phyloP scores from a whole-genome alignment of 2,329 filamentous ascomycete species.

The Chrysosphaeria jannelii region DNA sequence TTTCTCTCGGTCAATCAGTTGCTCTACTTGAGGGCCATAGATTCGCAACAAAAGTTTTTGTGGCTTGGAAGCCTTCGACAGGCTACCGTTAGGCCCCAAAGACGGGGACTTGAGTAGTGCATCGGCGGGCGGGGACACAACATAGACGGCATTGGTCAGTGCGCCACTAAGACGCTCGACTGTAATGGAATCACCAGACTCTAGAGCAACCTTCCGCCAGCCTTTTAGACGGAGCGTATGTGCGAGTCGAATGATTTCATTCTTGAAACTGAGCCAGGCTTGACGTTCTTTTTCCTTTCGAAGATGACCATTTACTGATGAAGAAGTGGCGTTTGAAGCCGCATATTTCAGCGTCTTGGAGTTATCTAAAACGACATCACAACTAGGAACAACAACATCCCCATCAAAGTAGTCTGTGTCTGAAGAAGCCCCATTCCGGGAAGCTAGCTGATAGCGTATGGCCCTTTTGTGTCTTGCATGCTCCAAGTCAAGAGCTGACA shows the following conservation, averaged over 20 bases:
- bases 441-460: constrained; percentile 11
- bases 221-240: constrained; percentile 78
- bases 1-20: constrained; percentile 77
- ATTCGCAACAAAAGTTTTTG: constrained; percentile 62
- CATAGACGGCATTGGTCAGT: constrained; percentile 87
- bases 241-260: constrained; percentile 62
- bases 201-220: constrained; percentile 59
- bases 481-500: constrained; percentile 21
- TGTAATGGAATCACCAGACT: constrained; percentile 33
- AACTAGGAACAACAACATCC: constrained; percentile 58
- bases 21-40: constrained; percentile 83
- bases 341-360: constrained; percentile 55
- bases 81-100: constrained; percentile 10
- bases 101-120: no score
- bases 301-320: no score
- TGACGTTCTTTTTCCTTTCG: constrained; percentile 35
- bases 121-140: constrained; percentile 52
- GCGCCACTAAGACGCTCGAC: constrained; percentile 66
- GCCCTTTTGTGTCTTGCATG: constrained; percentile 8
- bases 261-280: constrained; percentile 68
- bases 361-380: constrained; percentile 67
- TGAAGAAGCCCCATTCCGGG: constrained; percentile 31
- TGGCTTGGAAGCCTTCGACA: constrained; percentile 9
- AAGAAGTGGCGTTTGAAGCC: constrained; percentile 11
- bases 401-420: constrained; percentile 65